Evolutionary conservation across 2,329 filamentous ascomycete species (phyloP), one percentile per base, ranked within the genome.

Genomic region (Didymella keratinophila): DNA sequence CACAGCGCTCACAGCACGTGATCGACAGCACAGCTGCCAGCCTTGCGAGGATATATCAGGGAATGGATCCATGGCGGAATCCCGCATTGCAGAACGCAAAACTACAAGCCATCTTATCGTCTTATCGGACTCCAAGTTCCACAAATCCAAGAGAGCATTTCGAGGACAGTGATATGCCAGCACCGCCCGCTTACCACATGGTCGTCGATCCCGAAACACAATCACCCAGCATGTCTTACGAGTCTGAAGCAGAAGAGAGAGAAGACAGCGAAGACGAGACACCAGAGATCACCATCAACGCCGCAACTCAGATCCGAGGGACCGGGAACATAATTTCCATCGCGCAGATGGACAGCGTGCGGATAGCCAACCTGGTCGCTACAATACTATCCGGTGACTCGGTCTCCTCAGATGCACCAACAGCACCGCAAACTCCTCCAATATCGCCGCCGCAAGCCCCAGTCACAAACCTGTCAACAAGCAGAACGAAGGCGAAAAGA

Each of bases 211-310:
- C 70, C 8, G 56, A 51, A 30, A 57, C 62, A 21, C 61, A 67
- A 16, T 63, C 65, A 43, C 58, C 67, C 27, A 66, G 64, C 20
- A 58, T 68, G 47, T 64, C 68, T 1, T 72, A 70, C 34, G 62
- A 63, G 28, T 25, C 57, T 10, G 54, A 66, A 43, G 58, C 65
- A 21, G 66, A 68, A n/a, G 62, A 46, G 11, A 54, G 64, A 21
- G 60, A 64, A 20, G 60, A 67, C 28, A 55, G 62, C 20, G 63
- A 69, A 21, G 59, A 62, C 8, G 65, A 68, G 3, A 62, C 49
- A 10, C 71, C 70, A n/a, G 72, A 75, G 53, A 62, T 76, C 36
- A 75, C 68, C 20, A 66, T 76, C 54, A 76, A 76, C 56, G 71
- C 73, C 8, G 64, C 68, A 0, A 75, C 72, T 9, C 72, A 76